These are phyloP conservation scores for Pseudonitzschia pungens DNA, from an alignment of 108 stramenopile species.

Conservation along the genomic window DNA sequence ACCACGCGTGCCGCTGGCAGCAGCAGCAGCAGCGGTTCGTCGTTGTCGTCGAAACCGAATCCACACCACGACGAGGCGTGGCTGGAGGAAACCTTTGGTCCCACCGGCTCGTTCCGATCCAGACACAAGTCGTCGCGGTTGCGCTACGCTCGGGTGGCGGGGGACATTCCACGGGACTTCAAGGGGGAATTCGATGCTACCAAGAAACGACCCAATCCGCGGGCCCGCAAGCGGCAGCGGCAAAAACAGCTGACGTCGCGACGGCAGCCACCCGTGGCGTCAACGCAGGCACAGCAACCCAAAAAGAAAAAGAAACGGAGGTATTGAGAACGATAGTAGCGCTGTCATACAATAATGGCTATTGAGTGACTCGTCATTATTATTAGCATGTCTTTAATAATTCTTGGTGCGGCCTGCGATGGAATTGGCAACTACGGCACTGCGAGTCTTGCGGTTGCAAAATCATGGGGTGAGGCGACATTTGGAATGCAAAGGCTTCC, in stretches of 20 bases:
- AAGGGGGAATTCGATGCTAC: conserved; percentile 45
- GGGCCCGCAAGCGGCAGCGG: conserved; percentile 34
- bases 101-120: conserved; percentile 18
- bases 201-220: conserved; percentile 58
- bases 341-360: neutral
- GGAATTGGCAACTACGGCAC: too few relatives aligned
- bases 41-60: neutral
- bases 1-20: too few relatives aligned
- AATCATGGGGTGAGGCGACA: too few relatives aligned
- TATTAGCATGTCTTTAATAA: too few relatives aligned
- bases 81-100: conserved; percentile 22
- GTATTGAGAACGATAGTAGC: neutral
- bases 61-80: neutral
- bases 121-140: neutral
- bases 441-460: too few relatives aligned
- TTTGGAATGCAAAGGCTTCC: too few relatives aligned
- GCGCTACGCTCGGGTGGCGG: conserved; percentile 14
- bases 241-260: neutral
- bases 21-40: neutral
- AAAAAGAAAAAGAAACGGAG: conserved; percentile 19
- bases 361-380: too few relatives aligned
- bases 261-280: conserved; percentile 2
- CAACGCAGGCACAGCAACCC: conserved; percentile 6
- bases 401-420: too few relatives aligned
- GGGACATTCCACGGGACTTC: conserved; percentile 26